phyloP scores from a whole-genome alignment of 768 basidiomycete genomes.

The Cystobasidium ongulense region DNA sequence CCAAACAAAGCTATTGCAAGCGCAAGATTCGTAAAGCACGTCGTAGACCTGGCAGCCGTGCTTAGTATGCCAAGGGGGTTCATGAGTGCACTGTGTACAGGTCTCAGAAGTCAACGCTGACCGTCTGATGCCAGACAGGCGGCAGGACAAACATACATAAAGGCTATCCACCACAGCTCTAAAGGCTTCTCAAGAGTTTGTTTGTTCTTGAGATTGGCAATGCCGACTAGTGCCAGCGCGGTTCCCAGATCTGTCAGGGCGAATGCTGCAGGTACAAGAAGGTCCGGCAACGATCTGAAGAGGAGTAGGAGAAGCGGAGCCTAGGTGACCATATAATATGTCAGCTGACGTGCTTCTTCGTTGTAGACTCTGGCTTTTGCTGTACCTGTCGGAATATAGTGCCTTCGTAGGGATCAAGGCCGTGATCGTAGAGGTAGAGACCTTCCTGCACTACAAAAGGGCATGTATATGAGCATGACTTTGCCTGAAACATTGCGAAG shows the following conservation, averaged over 20 bases:
- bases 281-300: background rate
- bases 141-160: constrained; percentile 54
- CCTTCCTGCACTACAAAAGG: constrained; percentile 69
- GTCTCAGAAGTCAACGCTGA: background rate
- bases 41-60: constrained; percentile 70
- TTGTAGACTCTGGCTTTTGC: background rate
- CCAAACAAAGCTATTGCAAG: constrained; percentile 61
- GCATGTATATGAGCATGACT: background rate
- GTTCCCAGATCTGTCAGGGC: constrained; percentile 59
- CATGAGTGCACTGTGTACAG: constrained; percentile 60
- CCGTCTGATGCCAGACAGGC: background rate
- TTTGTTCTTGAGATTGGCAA: constrained; percentile 58
- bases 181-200: constrained; percentile 50
- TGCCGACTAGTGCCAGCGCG: constrained; percentile 58
- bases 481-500: background rate
- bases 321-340: constrained; percentile 58
- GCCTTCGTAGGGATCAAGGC: constrained; percentile 79
- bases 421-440: constrained; percentile 65
- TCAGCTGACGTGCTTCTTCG: constrained; percentile 42
- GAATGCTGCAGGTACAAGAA: constrained; percentile 51
- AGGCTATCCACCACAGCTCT: constrained; percentile 57
- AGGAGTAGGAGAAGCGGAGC: constrained; percentile 51
- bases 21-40: constrained; percentile 69
- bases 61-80: constrained; percentile 83
- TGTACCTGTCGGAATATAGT: constrained; percentile 73